Conservation (phyloP, 805 yeast genomes). For the Candida broadrunensis region DNA sequence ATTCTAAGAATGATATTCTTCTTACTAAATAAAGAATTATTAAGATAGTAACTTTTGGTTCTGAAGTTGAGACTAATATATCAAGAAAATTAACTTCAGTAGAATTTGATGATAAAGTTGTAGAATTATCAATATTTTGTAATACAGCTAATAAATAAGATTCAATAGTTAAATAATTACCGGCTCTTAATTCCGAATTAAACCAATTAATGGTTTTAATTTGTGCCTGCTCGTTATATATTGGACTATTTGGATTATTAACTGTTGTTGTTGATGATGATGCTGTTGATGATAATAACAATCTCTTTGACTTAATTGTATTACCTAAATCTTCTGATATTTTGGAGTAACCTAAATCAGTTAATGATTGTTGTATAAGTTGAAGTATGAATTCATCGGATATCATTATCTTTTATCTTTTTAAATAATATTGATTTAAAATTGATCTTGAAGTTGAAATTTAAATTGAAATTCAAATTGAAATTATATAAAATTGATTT, state of each 20-base stretch:
- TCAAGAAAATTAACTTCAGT: conserved; percentile 1
- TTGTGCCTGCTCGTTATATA: conserved; percentile 6
- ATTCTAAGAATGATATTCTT: conserved; percentile 20
- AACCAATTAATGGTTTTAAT: conserved; percentile 15
- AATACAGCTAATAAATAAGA: conserved; percentile 9
- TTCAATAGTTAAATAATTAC: conserved; percentile 12
- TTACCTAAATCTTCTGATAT: conserved; percentile 18
- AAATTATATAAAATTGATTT: no score
- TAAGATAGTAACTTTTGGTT: conserved; percentile 3
- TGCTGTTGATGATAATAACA: background rate
- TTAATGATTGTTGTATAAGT: conserved; percentile 25
- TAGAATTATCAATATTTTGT: conserved; percentile 1
- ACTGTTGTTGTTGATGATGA: background rate
- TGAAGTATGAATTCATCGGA: conserved; percentile 25
- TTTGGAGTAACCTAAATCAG: conserved; percentile 26
- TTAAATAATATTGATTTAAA: no score
- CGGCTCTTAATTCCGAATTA: conserved; percentile 9
- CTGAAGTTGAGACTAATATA: conserved; percentile 3
- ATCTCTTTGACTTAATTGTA: conserved; percentile 3
- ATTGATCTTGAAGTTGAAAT: no score
- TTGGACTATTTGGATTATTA: background rate
- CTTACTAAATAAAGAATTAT: conserved; percentile 22
- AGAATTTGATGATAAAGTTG: background rate
- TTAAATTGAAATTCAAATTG: no score
- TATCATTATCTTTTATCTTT: conserved; percentile 10